These are phyloP conservation scores for Massariosphaeria phaeospora DNA, from an alignment of 495 filamentous ascomycete genomes.

Conservation along the genomic window DNA sequence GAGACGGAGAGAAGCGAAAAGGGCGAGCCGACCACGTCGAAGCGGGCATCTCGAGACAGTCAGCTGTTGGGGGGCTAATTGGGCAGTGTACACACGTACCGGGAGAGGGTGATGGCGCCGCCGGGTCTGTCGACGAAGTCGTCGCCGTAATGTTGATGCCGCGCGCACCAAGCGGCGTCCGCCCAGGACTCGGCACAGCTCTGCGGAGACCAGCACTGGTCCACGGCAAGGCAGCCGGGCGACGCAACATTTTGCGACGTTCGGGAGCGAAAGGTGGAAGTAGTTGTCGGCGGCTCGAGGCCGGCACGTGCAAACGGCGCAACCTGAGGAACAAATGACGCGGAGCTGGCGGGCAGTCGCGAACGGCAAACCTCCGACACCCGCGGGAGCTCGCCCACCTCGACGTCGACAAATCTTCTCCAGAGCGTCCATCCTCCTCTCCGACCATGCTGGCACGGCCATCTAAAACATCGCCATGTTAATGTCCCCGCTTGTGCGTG, in stretches of 20 bases:
- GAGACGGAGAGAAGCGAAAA: constrained; percentile 90
- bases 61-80: background rate
- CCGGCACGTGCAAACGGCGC: constrained; percentile 7
- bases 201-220: constrained; percentile 7
- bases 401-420: background rate
- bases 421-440: background rate
- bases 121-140: constrained; percentile 33
- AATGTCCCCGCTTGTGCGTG: constrained; percentile 13
- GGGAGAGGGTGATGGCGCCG: constrained; percentile 17
- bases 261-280: background rate
- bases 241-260: constrained; percentile 7
- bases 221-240: constrained; percentile 6
- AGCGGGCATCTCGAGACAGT: constrained; percentile 72
- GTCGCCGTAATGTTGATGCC: constrained; percentile 40
- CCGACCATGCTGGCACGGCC: background rate
- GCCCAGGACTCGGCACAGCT: background rate
- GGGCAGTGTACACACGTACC: constrained; percentile 19
- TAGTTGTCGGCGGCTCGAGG: too few relatives aligned
- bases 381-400: background rate
- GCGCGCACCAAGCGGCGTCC: constrained; percentile 27
- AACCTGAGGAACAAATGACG: too few relatives aligned
- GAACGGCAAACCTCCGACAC: background rate
- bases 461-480: constrained; percentile 18
- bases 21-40: constrained; percentile 84
- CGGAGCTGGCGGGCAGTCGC: background rate